Conservation (phyloP, 345 rosid species). For the Schrenkiella parvula region DNA sequence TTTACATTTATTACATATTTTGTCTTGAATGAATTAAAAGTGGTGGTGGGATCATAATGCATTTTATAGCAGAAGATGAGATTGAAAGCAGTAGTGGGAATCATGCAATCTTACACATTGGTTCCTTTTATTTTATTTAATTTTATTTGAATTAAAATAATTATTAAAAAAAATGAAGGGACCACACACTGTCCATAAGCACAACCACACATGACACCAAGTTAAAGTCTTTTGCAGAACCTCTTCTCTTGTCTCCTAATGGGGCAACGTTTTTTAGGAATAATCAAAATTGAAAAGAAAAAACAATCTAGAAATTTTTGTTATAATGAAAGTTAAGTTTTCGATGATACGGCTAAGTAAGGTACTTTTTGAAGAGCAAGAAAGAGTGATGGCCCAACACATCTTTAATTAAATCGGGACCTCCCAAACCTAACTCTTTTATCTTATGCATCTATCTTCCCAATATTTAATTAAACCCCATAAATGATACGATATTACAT, state of each 20-base stretch:
- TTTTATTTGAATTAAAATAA: not conserved
- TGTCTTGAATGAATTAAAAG: conserved; percentile 22
- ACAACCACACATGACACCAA: conserved; percentile 38
- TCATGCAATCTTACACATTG: conserved; percentile 38
- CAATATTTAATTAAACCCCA: not conserved
- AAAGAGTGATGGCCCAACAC: conserved; percentile 34
- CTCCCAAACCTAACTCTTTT: conserved; percentile 27
- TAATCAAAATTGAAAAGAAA: too few relatives aligned
- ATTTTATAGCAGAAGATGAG: conserved; percentile 21
- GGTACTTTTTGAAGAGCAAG: conserved; percentile 31
- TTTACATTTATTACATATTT: conserved; percentile 7
- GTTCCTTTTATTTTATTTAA: too few relatives aligned
- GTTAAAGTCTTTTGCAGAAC: conserved; percentile 36
- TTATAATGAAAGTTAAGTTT: conserved; percentile 30
- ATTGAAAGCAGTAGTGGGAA: conserved; percentile 32
- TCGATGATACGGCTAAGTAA: conserved; percentile 31
- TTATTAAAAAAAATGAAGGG: conserved; percentile 21
- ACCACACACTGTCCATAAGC: conserved; percentile 28
- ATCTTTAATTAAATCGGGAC: conserved; percentile 22
- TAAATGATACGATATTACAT: not conserved
- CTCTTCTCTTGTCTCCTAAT: conserved; percentile 40
- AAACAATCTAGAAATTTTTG: not conserved
- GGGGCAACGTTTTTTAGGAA: conserved; percentile 28
- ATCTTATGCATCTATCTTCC: not conserved
- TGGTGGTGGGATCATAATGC: conserved; percentile 32